phyloP scores from a whole-genome alignment of 805 yeast genomes.

The Pichia thaimueangensis region DNA sequence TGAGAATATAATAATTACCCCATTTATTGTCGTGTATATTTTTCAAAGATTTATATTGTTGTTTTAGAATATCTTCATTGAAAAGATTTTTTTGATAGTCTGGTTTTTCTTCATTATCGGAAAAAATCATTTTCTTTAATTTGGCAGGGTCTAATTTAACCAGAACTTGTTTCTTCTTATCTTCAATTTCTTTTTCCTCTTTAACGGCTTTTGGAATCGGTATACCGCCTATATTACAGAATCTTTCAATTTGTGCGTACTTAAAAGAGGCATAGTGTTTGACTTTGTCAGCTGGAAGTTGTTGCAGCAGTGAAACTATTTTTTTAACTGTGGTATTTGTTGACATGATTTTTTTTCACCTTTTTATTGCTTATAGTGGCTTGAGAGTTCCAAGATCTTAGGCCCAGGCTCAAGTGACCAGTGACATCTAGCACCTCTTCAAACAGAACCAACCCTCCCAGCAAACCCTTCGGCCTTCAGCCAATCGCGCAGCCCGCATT shows the following conservation, averaged over 20 bases:
- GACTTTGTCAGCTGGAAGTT: slow-evolving; percentile 63
- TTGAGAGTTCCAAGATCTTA: too few relatives aligned
- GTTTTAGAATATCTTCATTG: slow-evolving; percentile 40
- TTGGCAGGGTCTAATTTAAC: slow-evolving; percentile 30
- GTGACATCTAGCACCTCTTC: too few relatives aligned
- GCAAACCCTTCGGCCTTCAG: too few relatives aligned
- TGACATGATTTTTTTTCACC: too few relatives aligned
- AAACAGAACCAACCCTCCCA: too few relatives aligned
- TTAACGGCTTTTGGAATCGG: slow-evolving; percentile 33
- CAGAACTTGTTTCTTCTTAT: slow-evolving; percentile 32
- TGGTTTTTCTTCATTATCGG: slow-evolving; percentile 30
- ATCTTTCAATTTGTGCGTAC: slow-evolving; percentile 55
- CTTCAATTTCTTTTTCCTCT: slow-evolving; percentile 28
- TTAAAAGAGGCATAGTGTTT: slow-evolving; percentile 67
- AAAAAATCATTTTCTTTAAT: slow-evolving; percentile 34
- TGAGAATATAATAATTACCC: slow-evolving; percentile 54
- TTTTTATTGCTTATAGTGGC: too few relatives aligned
- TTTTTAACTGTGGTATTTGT: slow-evolving; percentile 35
- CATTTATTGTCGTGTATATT: slow-evolving; percentile 56
- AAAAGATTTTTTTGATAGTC: slow-evolving; percentile 43
- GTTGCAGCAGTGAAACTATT: slow-evolving; percentile 51
- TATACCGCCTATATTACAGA: slow-evolving; percentile 45
- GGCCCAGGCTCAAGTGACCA: too few relatives aligned
- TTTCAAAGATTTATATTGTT: slow-evolving; percentile 53
- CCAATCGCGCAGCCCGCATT: slow-evolving; percentile 3